These are phyloP conservation scores for Erigeron philadelphicus DNA, from an alignment of 140 eudicot species.

Conservation along the genomic window DNA sequence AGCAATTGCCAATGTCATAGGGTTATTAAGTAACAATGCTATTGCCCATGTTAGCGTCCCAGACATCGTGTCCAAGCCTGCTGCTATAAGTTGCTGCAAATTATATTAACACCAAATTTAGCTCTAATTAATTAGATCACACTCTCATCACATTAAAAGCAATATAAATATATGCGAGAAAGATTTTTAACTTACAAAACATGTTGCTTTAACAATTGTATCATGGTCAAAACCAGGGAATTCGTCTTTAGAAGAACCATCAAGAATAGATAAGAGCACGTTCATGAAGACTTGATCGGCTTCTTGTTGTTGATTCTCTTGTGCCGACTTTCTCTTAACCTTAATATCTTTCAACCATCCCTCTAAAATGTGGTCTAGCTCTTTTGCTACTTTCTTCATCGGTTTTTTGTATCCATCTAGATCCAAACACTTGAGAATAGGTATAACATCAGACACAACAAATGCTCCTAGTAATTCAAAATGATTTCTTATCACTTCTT, in stretches of 20 bases:
- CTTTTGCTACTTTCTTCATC: conserved; percentile 20
- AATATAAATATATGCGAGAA: too few relatives aligned
- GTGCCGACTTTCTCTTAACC: neutral
- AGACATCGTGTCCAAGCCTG: conserved; percentile 1
- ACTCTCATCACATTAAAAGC: neutral
- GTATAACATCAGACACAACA: conserved; percentile 20
- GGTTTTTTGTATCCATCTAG: conserved; percentile 20
- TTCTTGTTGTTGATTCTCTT: neutral
- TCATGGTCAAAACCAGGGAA: conserved; percentile 17
- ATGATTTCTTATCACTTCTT: conserved; percentile 2
- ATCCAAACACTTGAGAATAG: conserved; percentile 23
- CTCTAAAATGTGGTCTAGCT: conserved; percentile 16
- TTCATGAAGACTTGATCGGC: conserved; percentile 24
- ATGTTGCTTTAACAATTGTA: conserved; percentile 20
- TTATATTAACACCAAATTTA: neutral
- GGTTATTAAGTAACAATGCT: conserved; percentile 20
- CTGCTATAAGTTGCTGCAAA: conserved; percentile 10
- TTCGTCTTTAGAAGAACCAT: conserved; percentile 12
- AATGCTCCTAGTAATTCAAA: conserved; percentile 20
- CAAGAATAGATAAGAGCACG: conserved; percentile 4
- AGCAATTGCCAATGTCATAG: neutral
- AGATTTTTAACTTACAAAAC: conserved; percentile 13
- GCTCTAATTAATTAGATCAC: neutral
- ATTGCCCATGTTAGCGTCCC: conserved; percentile 21
- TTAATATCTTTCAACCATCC: conserved; percentile 28